Evolutionary conservation across 306 rosid species (phyloP).

Genomic region (Inga leiocalycina): DNA sequence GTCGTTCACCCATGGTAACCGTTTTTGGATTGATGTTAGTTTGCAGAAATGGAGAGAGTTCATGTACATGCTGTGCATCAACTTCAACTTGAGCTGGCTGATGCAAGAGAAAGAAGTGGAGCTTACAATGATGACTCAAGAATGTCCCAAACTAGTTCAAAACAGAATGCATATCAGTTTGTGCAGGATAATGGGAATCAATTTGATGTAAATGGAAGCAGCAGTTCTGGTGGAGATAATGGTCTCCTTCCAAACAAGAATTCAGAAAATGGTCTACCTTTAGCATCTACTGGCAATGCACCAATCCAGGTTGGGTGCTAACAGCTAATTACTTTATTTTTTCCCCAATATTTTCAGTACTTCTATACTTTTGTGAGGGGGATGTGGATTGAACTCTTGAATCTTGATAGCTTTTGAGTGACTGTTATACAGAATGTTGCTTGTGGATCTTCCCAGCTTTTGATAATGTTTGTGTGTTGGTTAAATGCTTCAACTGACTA

Average conservation of each 20-base stretch:
- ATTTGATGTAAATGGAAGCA: slow-evolving; percentile 61
- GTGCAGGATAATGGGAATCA: slow-evolving; percentile 74
- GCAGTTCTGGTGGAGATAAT: slow-evolving; percentile 62
- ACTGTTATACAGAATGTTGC: not conserved
- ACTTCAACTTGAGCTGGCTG: slow-evolving; percentile 89
- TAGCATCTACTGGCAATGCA: slow-evolving; percentile 62
- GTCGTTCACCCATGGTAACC: slow-evolving; percentile 19
- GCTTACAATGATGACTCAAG: slow-evolving; percentile 65
- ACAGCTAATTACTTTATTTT: not conserved
- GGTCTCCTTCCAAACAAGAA: slow-evolving; percentile 66
- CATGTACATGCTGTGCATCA: slow-evolving; percentile 86
- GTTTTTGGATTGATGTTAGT: slow-evolving; percentile 54
- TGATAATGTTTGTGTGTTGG: not conserved
- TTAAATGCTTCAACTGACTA: not conserved
- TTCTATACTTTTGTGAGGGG: not conserved
- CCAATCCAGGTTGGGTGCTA: slow-evolving; percentile 62
- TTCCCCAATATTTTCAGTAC: too few species aligned
- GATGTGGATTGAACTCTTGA: slow-evolving; percentile 8
- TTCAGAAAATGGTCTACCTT: slow-evolving; percentile 63
- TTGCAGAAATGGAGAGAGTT: slow-evolving; percentile 90
- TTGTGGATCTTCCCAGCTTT: not conserved
- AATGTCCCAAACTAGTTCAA: slow-evolving; percentile 57
- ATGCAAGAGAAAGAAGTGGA: slow-evolving; percentile 83
- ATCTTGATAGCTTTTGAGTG: not conserved
- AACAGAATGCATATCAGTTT: slow-evolving; percentile 62